Percentiles rank a stretch among this genome's conserved stretches.
These are phyloP conservation scores for Naganishia vishniacii DNA, from an alignment of 768 basidiomycete species.

Conservation along the genomic window DNA sequence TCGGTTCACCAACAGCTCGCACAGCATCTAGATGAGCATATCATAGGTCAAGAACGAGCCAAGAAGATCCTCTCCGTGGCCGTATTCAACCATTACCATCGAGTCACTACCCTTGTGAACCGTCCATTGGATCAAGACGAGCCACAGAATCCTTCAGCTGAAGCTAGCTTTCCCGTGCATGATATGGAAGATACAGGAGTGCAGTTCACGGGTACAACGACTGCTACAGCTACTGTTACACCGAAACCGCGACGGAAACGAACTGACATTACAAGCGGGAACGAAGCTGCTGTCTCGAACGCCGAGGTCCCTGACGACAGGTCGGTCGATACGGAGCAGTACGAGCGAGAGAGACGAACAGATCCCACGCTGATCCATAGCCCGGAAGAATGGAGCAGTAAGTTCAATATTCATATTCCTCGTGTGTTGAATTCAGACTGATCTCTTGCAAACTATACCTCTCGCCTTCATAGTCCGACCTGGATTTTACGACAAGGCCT, in stretches of 20 bases:
- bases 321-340: conserved; percentile 33
- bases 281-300: background rate
- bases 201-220: background rate
- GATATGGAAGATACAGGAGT: background rate
- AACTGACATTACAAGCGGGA: background rate
- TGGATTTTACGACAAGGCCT: conserved; percentile 17
- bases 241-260: background rate
- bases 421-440: no score
- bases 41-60: conserved; percentile 84
- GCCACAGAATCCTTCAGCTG: background rate
- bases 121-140: background rate
- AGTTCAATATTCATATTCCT: no score
- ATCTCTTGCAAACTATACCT: no score
- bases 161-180: background rate
- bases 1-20: conserved; percentile 58
- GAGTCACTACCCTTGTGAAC: conserved; percentile 45
- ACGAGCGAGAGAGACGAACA: background rate
- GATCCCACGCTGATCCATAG: conserved; percentile 27
- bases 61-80: conserved; percentile 93
- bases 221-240: conserved; percentile 1
- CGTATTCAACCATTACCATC: conserved; percentile 91
- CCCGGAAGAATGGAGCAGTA: conserved; percentile 22
- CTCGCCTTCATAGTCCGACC: background rate
- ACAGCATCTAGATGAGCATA: conserved; percentile 77
- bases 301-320: background rate